These are phyloP conservation scores for Hanseniaspora mollemarum DNA, from an alignment of 805 yeast species.

Conservation along the genomic window DNA sequence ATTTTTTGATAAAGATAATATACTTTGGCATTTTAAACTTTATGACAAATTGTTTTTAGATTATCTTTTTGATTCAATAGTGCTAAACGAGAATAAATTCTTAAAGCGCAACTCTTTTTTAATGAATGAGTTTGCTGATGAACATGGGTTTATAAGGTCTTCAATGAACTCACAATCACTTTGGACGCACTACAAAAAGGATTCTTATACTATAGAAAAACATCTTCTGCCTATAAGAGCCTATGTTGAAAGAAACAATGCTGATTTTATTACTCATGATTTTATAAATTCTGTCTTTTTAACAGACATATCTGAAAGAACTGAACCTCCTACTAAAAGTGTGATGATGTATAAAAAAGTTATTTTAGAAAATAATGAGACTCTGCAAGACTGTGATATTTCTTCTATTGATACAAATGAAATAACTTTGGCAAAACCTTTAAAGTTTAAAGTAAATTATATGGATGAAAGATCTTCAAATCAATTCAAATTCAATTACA, in stretches of 20 bases:
- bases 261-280: neutral
- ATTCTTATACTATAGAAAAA: neutral
- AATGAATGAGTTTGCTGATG: neutral
- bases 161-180: neutral
- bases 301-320: neutral
- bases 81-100: neutral
- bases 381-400: neutral
- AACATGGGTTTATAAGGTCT: neutral
- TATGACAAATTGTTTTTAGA: neutral
- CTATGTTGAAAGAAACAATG: neutral
- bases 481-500: conserved; percentile 15
- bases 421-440: conserved; percentile 1
- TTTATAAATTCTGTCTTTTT: too few species aligned
- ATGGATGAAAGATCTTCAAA: conserved; percentile 16
- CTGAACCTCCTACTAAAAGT: too few species aligned
- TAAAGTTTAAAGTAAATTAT: conserved; percentile 6
- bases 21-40: neutral
- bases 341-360: neutral
- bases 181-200: neutral
- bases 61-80: neutral
- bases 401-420: neutral
- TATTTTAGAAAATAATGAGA: neutral
- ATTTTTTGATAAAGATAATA: neutral
- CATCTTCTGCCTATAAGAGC: neutral
- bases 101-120: neutral